Evolutionary conservation across 2,329 filamentous ascomycete species (phyloP), one percentile per base, ranked within the genome.

Genomic region (Sarocladium strictum): DNA sequence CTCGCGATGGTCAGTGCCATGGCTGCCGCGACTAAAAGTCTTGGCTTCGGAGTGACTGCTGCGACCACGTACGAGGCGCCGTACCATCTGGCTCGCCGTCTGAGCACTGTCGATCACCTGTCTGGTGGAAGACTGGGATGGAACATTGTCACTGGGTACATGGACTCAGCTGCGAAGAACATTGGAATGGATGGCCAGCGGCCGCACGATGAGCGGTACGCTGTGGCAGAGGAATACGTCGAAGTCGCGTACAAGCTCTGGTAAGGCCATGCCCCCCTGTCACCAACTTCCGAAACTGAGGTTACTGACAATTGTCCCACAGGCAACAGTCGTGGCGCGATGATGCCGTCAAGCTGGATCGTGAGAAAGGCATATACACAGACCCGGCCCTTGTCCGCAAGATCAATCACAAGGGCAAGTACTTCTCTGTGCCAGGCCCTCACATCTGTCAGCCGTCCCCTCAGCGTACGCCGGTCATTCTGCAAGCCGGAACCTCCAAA

Each of bases 21-120:
- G 83, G 84, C 85, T 1, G 84, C 84, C 1, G 84, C 74, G 0
- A 88, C 85, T 0, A 77, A 80, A 58, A 86, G 75, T 56, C 77
- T 89, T n/a, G 81, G 79, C 0, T 88, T 89, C 57, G 85, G 85
- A 1, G 81, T 88, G 1, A 88, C 85, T 0, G 77, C 84, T 0
- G 79, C 80, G 1, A 87, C 85, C 0, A 86, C 83, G 0, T 89
- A 88, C 58, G 85, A 88, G 64, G 78, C 84, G 62, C 85, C 85
- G 0, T 88, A 86, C 61, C 80, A 86, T 59, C 70, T 88, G 14
- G 85, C 85, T 0, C 69, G 85, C 17, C 70, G 84, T n/a, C 67
- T 88, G 11, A 83, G 79, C 3, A 88, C 85, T 0, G 72, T 87
- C 0, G 85, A 89, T 61, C 85, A 88, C 63, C 54, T 19, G 38